Conservation (phyloP, 108 stramenopile species). For the Phaeodactylum tricornutum region DNA sequence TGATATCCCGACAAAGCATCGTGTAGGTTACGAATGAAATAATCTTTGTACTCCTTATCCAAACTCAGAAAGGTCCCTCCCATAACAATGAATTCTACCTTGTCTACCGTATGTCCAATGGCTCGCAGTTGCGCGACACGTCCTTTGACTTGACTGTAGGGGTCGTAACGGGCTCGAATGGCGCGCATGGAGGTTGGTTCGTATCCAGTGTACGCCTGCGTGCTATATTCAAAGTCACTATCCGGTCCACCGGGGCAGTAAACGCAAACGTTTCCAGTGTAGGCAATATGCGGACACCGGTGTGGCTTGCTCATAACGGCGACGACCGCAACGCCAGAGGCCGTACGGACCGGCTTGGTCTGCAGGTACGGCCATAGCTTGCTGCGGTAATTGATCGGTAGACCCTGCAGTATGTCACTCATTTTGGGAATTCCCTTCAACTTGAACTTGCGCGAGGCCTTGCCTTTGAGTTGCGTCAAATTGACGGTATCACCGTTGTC, state of each 20-base stretch:
- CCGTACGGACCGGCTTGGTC: conserved; percentile 91
- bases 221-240: conserved; percentile 92
- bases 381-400: conserved; percentile 68
- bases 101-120: conserved; percentile 90
- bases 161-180: conserved; percentile 92
- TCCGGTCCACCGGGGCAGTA: conserved; percentile 97
- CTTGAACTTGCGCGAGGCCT: conserved; percentile 71
- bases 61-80: conserved; percentile 93
- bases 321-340: conserved; percentile 88
- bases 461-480: conserved; percentile 76
- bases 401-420: conserved; percentile 83
- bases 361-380: conserved; percentile 79
- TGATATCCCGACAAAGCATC: conserved; percentile 88
- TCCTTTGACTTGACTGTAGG: conserved; percentile 82
- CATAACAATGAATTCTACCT: conserved; percentile 96
- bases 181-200: conserved; percentile 94
- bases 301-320: conserved; percentile 96
- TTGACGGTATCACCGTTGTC: conserved; percentile 69
- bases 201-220: conserved; percentile 95
- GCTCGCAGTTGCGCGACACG: conserved; percentile 76
- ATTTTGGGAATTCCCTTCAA: conserved; percentile 79
- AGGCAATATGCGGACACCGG: conserved; percentile 92
- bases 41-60: conserved; percentile 83
- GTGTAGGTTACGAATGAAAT: conserved; percentile 89
- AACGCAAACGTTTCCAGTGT: conserved; percentile 92